A percentile compares a stretch with the other conserved stretches of the same genome.
phyloP scores from a whole-genome alignment of 208 protist species.

The Porcisia deanei region DNA sequence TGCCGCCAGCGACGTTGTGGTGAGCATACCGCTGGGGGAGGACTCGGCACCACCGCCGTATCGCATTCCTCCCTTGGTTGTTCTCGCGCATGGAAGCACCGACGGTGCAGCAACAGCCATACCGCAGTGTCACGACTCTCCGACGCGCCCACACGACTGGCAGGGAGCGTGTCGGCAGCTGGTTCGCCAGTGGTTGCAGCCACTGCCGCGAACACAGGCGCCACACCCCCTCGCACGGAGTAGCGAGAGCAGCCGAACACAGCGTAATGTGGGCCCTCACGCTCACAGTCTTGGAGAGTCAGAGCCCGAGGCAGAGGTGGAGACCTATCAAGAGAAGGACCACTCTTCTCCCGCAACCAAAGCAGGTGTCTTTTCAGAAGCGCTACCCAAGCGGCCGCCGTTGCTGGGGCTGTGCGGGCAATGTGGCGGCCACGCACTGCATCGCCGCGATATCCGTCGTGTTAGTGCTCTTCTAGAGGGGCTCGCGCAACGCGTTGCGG shows the following conservation, averaged over 20 bases:
- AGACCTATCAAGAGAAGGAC: neutral
- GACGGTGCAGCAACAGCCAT: neutral
- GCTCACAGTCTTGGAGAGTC: neutral
- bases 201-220: neutral
- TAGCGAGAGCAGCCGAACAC: neutral
- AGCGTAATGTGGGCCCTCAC: neutral
- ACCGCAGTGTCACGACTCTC: neutral
- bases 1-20: neutral
- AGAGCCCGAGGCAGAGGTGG: neutral
- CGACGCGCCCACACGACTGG: slow-evolving; percentile 2
- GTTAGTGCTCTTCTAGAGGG: slow-evolving; percentile 15
- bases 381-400: neutral
- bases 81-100: neutral
- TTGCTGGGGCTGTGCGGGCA: neutral
- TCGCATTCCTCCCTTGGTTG: neutral
- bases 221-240: neutral
- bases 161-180: slow-evolving; percentile 7
- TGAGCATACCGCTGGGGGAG: neutral
- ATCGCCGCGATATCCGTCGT: slow-evolving; percentile 32
- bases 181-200: slow-evolving; percentile 5
- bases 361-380: neutral
- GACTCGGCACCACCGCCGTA: neutral
- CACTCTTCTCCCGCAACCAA: neutral
- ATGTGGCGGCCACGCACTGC: slow-evolving; percentile 9
- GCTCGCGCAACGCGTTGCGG: slow-evolving; percentile 15